Base-by-base conservation (phyloP, 306 rosid species). In the Abrus pulchellus region DNA sequence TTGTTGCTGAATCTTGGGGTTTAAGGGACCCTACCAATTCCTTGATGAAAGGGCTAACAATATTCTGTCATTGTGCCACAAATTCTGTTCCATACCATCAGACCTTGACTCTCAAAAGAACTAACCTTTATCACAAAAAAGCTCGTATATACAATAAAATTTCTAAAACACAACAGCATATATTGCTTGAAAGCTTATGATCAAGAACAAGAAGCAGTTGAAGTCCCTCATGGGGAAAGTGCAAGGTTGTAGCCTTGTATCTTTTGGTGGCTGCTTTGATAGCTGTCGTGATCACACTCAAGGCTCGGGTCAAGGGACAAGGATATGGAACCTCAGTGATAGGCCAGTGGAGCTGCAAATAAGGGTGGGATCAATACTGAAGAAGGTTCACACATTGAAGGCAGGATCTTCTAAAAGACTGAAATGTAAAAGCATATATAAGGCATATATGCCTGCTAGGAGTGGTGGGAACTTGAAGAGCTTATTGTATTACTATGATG, bases 311-410 rank as follows among this genome's bases (percentile, higher is more conserved):
- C 43, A 74, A 0, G 99, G 97, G 30, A 95, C 99, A 0, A 88
- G 98, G 85, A 88, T 95, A 69, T 95, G 99, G 99, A 95, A 95
- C 83, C 90, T 86, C 27, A 89, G 94, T 68, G 99, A 93, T 84
- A 74, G 84, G 59, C 91, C 97, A n/a, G 87, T 95, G 78, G 99
- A 95, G 86, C 84, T 95, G 75, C 99, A 93, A 77, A 93, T 95
- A 70, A 90, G 99, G 88, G 99, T 95, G 8, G 98, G 99, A 20
- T 91, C 99, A 56, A 91, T 86, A 53, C 68, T 95, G 83, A 95
- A 95, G 81, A 95, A 87, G 84, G 84, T 91, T 49, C 91, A 93
- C 79, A 88, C 91, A 8, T 83, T 95, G 85, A 95, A 93, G 86
- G 91, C 97, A 36, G 99, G 99, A 10, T 89, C 66, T 34, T 95